phyloP scores from a whole-genome alignment of 768 basidiomycete species.

The Xerocomellus dryophilus region DNA sequence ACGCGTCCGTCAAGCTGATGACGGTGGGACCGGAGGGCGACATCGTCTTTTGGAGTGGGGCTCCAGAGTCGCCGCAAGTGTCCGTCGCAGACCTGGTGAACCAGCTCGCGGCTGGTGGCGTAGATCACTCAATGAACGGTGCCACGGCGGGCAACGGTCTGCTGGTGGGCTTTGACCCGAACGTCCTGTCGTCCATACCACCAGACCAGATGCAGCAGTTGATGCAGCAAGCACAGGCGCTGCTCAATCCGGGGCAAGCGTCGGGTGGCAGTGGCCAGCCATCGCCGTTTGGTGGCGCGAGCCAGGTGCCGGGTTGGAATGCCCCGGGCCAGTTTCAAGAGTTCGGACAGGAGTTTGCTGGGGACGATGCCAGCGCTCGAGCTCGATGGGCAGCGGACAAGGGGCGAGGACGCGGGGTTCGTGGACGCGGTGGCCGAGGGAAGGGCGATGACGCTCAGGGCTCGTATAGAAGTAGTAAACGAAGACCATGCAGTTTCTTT shows the following conservation, averaged over 20 bases:
- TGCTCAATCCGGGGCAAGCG: slow-evolving; percentile 29
- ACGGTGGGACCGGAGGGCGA: slow-evolving; percentile 67
- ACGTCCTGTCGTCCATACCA: slow-evolving; percentile 39
- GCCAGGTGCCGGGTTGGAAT: slow-evolving; percentile 39
- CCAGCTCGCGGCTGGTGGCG: slow-evolving; percentile 50
- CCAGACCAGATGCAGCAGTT: slow-evolving; percentile 66
- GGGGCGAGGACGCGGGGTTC: slow-evolving; percentile 52
- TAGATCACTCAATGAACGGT: slow-evolving; percentile 39
- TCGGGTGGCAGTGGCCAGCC: slow-evolving; percentile 31
- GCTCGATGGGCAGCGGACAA: slow-evolving; percentile 46
- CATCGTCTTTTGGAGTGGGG: slow-evolving; percentile 59
- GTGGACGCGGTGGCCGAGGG: slow-evolving; percentile 59
- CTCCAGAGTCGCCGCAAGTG: slow-evolving; percentile 25
- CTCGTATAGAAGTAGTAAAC: slow-evolving; percentile 76
- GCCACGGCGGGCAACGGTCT: slow-evolving; percentile 33
- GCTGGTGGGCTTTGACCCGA: slow-evolving; percentile 41
- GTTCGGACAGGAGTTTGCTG: slow-evolving; percentile 48
- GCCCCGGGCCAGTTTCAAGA: slow-evolving; percentile 38
- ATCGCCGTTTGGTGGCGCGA: slow-evolving; percentile 36
- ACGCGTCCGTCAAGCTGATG: slow-evolving; percentile 62
- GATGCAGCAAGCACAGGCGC: slow-evolving; percentile 42
- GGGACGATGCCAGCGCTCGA: slow-evolving; percentile 43
- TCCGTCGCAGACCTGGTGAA: slow-evolving; percentile 72
- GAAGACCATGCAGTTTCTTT: slow-evolving; percentile 89
- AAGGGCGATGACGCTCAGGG: slow-evolving; percentile 44